Conservation (phyloP, 768 basidiomycete genomes). For the Auriscalpium vulgare region DNA sequence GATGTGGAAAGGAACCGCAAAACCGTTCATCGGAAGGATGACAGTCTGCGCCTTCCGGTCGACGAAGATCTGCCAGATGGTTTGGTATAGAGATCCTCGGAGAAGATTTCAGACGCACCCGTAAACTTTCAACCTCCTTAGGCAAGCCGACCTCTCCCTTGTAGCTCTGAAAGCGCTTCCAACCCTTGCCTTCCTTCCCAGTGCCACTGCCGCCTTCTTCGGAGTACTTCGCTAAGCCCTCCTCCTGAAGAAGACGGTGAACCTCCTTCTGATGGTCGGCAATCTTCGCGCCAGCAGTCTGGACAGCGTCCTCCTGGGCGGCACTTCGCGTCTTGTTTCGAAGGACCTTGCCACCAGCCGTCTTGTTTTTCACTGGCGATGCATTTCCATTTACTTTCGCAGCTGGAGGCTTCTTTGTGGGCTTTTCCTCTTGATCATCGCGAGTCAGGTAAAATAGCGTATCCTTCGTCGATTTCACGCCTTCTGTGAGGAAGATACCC, state of each 20-base stretch:
- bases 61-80: constrained; percentile 62
- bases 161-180: constrained; percentile 96
- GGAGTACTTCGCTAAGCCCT: constrained; percentile 77
- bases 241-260: constrained; percentile 65
- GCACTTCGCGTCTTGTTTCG: constrained; percentile 88
- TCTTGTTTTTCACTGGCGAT: constrained; percentile 61
- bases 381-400: constrained; percentile 57
- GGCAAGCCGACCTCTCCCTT: constrained; percentile 91
- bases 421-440: constrained; percentile 50
- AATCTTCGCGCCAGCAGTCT: constrained; percentile 69
- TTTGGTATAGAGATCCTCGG: background rate
- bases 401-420: constrained; percentile 39
- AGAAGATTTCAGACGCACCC: constrained; percentile 42
- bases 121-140: constrained; percentile 66
- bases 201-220: constrained; percentile 68
- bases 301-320: constrained; percentile 75
- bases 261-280: constrained; percentile 84
- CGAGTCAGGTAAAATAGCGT: constrained; percentile 78
- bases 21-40: constrained; percentile 89
- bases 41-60: constrained; percentile 89
- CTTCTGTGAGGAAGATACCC: constrained; percentile 70
- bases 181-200: constrained; percentile 84
- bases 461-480: constrained; percentile 77
- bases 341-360: constrained; percentile 76
- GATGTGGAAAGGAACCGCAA: constrained; percentile 95